Evolutionary conservation across 2,329 filamentous ascomycete species (phyloP), one percentile per base, ranked within the genome.

Genomic region (Parafenestella ontariensis): DNA sequence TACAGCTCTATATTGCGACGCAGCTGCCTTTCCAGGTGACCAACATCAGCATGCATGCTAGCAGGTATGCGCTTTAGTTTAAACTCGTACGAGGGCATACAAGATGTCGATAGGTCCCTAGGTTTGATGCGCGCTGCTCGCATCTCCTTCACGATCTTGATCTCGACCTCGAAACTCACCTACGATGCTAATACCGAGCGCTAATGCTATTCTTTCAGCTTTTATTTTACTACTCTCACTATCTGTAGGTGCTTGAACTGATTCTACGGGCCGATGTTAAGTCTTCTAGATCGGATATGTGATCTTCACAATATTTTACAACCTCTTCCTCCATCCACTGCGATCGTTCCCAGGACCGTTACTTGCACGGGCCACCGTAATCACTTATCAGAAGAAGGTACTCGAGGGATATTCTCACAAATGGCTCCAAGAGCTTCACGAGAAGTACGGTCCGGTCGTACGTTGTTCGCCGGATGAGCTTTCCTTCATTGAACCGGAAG

Each of bases 341-440:
- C 64, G 70, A n/a, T 69, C 69, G 17, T 77, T 70, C 48, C 77
- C 77, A 6, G 78, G 77, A 2, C 77, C 78, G 7, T 64, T 64
- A 6, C 45, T 72, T 10, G 64, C 61, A 37, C 67, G 70, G 18
- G 62, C 67, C 2, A 61, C 70, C 9, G 58, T 65, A 8, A 10
- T 75, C 5, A 55, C 62, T 5, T 70, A 66, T 34, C 60, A 70
- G 20, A 45, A 46, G 10, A 46, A 61, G 34, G 44, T 53, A 1
- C 26, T 69, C 1, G 59, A 54, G 5, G 74, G 74, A 0, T 45
- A 43, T 1, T 17, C 47, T 2, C 57, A 54, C 18, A 23, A 40
- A 1, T 68, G 63, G 64, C 37, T 62, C 15, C 57, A 65, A 23
- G 46, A 64, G 2, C 64, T 78, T 6, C 77, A 79, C 45, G 54